Evolutionary conservation across 352 stramenopile genomes (phyloP), one percentile per base, ranked within the genome.

Genomic region (Salisapilia sapeloensis): DNA sequence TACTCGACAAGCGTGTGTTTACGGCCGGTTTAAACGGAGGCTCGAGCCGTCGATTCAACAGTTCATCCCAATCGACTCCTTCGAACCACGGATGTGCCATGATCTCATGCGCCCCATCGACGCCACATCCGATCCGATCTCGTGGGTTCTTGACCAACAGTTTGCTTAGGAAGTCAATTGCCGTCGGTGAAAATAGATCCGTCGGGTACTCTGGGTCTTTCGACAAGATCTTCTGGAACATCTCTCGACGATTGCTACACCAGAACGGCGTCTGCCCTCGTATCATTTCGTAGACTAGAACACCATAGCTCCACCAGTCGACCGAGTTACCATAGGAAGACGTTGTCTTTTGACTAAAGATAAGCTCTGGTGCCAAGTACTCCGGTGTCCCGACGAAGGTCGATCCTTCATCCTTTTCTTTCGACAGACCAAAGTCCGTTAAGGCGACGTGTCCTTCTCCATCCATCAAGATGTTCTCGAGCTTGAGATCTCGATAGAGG

Each of bases 381-480:
- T 89, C 76, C 15, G 76, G 62, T 11, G 74, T 92, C 4, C 76
- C 76, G 4, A 79, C 61, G 42, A 89, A 87, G 14, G 72, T 92
- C 25, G 61, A 80, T 17, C 64, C 76, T 47, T 82, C 60, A 35
- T 85, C 74, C 28, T 89, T 64, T 45, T 85, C 69, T 34, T 92
- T 92, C 1, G 69, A 87, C 6, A 90, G 46, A 12, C 79, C 79
- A 55, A 93, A 92, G 41, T 93, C 79, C 9, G 72, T 86, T 34
- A 93, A 75, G 5, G 67, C 70, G 23, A 90, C 57, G 45, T 91
- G 67, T 12, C 79, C 79, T 19, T 86, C 60, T 26, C 43, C 67
- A 37, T 87, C 66, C 69, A 93, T 85, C 6, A 93, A 35, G 25
- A 93, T 85, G 36, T 93, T 93, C 42, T 91, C 75, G 19, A 90